Base-by-base conservation (phyloP, 768 basidiomycete species). In the Tulasnella sp. region DNA sequence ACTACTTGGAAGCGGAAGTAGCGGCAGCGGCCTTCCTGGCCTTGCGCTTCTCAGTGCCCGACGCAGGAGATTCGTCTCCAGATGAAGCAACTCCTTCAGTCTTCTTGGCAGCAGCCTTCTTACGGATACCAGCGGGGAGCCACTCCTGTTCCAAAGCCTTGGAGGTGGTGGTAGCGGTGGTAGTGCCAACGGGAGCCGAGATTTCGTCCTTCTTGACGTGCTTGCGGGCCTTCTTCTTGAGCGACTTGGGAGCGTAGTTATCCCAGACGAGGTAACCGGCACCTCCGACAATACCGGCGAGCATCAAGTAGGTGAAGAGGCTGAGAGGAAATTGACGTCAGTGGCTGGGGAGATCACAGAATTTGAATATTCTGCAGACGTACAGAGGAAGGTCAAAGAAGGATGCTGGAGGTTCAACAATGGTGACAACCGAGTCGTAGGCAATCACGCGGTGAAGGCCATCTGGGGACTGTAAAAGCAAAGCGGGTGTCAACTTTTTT, bases 71-170 rank as follows among this genome's bases (percentile, higher is more conserved):
- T 75, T 91, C 91, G 67, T 90, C 91, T 29, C 88, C 92, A 68
- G 75, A 76, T 6, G 75, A 76, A 76, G 89, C 89, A 52, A 82
- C 84, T 36, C 85, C 86, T 9, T 79, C 79, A 49, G 83, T 83
- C 81, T 86, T 86, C 78, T 87, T 86, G 22, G 83, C 81, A 14
- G 68, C n/a, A n/a, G n/a, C 73, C 82, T 88, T 92, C 85, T 88
- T 91, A 78, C 93, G 84, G 80, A 94, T 93, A 80, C 93, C 92
- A 79, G 91, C 91, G n/a, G 93, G 93, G 79, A 95, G 95, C 93
- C 93, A 95, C 80, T 95, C 93, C 81, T 94, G 92, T 80, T 92
- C 89, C 79, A 94, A 94, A 64, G 89, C 90, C 49, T 89, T 87
- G 1, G 89, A 86, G 42, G 89, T 88, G 31, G 89, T 89, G 39